Base-by-base conservation (phyloP, 78 protist species). In the Goniomonas avonlea region DNA sequence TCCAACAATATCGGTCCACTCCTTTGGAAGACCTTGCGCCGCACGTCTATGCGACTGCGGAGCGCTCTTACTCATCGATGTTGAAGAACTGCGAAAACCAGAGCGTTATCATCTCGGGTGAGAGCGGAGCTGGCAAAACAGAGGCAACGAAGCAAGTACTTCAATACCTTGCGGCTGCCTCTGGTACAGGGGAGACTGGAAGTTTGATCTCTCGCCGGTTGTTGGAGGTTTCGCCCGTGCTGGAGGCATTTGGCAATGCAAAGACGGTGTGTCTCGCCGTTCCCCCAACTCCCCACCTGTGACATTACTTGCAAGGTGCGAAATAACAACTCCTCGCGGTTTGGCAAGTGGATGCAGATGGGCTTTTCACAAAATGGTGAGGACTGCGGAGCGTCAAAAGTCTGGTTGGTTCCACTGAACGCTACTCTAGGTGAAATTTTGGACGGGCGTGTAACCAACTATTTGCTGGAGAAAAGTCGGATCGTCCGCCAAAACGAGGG, bases 101-200 rank as follows among this genome's bases (percentile, higher is more conserved):
- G 74, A 79, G 83, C 55, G 82, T 92, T 1, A 79, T 94, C 68
- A 91, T 91, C 47, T 80, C 87, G 1, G 93, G 96, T 20, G 95
- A 94, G 80, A 82, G 91, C 5, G 98, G 96, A 11, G 93, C 98
- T 7, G 98, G 98, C 37, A 94, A 94, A 74, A 92, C 94, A 0
- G 94, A 89, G 73, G 77, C 75, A 27, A 73, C 83, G 41, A 82
- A 86, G 68, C 40, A 32, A 1, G 75, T 85, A 15, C 63, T 87
- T 45, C 59, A 69, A 47, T 47, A 15, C 27, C 17, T 11, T 47
- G 53, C 53, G 15, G 53, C 66, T 59, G 5, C 66, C 48, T 41
- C 45, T 73, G 48, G n/a, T 31, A n/a, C 32, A 32, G 2, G 3
- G 31, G 7, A n/a, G 35, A 2, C 5, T 13, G 5, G 66, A 31